phyloP scores from a whole-genome alignment of 352 stramenopile species.

The Pythium monospermum region DNA sequence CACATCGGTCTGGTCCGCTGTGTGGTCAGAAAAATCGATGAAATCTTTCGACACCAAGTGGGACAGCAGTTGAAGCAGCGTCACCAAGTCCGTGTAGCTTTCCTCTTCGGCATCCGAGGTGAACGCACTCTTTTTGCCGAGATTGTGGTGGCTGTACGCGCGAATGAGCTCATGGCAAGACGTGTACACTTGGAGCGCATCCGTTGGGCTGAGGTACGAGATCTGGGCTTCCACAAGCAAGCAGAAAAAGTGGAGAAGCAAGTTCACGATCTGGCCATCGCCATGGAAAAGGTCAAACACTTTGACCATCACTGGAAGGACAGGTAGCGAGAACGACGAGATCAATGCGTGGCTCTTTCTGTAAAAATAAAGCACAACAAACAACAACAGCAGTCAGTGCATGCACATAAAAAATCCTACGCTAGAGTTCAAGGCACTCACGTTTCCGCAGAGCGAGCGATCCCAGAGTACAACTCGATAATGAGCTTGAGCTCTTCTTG shows the following conservation, averaged over 20 bases:
- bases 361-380: constrained; percentile 8
- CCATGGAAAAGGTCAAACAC: constrained; percentile 73
- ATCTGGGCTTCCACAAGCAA: constrained; percentile 77
- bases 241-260: constrained; percentile 76
- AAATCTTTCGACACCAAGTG: constrained; percentile 81
- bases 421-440: constrained; percentile 18
- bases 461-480: constrained; percentile 71
- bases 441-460: constrained; percentile 66
- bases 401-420: background rate
- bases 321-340: constrained; percentile 59
- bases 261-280: constrained; percentile 65
- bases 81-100: constrained; percentile 63
- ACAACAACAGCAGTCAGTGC: background rate
- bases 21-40: constrained; percentile 82
- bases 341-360: constrained; percentile 55
- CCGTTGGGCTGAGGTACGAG: constrained; percentile 58
- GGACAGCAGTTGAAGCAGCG: constrained; percentile 74
- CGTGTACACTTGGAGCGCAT: constrained; percentile 70
- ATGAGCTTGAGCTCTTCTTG: constrained; percentile 77
- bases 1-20: constrained; percentile 44
- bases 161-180: constrained; percentile 67
- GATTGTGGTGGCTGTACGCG: constrained; percentile 61
- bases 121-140: constrained; percentile 61
- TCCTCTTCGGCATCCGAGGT: constrained; percentile 64
- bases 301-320: constrained; percentile 66